Percentiles rank a stretch among this genome's conserved stretches.
These are phyloP conservation scores for Colletotrichum liaoningense DNA, from an alignment of 2,329 filamentous ascomycete genomes.

Conservation along the genomic window DNA sequence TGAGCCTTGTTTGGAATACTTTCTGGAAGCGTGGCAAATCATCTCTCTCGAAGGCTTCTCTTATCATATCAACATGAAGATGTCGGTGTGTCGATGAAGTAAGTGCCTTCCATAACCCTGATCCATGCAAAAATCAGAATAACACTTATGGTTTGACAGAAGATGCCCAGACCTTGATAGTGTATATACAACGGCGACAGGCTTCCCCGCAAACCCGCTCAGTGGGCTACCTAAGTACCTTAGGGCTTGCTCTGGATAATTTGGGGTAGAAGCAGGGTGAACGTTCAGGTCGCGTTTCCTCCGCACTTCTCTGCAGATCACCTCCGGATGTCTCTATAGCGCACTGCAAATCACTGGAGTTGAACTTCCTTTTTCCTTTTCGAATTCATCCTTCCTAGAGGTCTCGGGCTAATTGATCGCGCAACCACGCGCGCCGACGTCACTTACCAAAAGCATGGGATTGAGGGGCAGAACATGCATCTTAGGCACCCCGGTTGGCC, in stretches of 20 bases:
- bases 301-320: neutral
- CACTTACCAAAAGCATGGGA: neutral
- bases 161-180: neutral
- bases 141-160: neutral
- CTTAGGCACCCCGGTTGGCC: neutral
- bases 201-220: neutral
- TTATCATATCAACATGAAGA: neutral
- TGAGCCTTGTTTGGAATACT: too few species aligned
- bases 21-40: too few species aligned
- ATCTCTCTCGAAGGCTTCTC: too few species aligned
- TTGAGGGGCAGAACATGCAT: neutral
- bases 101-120: neutral
- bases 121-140: neutral
- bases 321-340: neutral
- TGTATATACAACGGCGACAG: neutral
- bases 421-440: neutral
- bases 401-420: conserved; percentile 15
- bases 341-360: neutral
- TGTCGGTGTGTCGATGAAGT: too few species aligned
- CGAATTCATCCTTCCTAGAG: neutral
- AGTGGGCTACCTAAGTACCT: too few species aligned
- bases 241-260: neutral
- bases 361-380: neutral
- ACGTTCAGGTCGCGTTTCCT: neutral
- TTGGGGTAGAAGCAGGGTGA: neutral